Conservation (phyloP, 495 filamentous ascomycete species). For the Aspergillus sparsus region DNA sequence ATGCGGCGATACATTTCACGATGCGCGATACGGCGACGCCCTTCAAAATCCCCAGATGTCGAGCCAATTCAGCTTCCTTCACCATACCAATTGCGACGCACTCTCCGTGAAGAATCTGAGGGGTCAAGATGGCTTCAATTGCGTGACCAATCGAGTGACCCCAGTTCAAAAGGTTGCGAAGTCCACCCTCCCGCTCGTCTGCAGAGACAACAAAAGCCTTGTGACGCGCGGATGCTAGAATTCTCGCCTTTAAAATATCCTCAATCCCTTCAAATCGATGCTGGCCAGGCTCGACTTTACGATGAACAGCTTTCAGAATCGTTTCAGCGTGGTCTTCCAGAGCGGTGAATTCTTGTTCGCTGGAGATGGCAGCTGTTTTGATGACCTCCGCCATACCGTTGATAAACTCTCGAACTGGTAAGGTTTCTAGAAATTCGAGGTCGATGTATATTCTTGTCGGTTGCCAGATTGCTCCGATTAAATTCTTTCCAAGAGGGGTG, state of each 20-base stretch:
- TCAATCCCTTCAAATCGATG: constrained; percentile 68
- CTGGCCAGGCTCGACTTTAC: constrained; percentile 53
- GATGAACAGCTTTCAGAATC: constrained; percentile 70
- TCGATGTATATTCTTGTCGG: constrained; percentile 92
- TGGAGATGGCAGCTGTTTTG: constrained; percentile 97
- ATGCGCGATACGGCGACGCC: constrained; percentile 86
- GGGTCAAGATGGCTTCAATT: constrained; percentile 91
- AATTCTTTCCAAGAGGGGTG: constrained; percentile 93
- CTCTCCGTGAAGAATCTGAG: constrained; percentile 93
- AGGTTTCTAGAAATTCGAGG: constrained; percentile 85
- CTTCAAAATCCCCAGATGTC: constrained; percentile 84
- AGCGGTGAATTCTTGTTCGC: constrained; percentile 81
- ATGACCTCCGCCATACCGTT: constrained; percentile 99
- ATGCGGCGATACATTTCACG: constrained; percentile 89
- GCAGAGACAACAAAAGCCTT: constrained; percentile 92
- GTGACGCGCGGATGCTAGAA: constrained; percentile 83
- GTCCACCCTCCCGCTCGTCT: constrained; percentile 91
- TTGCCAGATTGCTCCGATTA: constrained; percentile 96
- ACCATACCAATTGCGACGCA: constrained; percentile 98
- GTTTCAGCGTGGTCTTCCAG: constrained; percentile 77
- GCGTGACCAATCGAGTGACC: constrained; percentile 98
- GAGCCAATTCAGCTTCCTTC: constrained; percentile 90
- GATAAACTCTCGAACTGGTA: constrained; percentile 91
- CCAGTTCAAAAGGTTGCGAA: constrained; percentile 95
- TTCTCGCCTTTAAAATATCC: constrained; percentile 78